A percentile compares a stretch with the other conserved stretches of the same genome.
phyloP scores from a whole-genome alignment of 805 yeast genomes.

The Wickerhamiella bombiphila region DNA sequence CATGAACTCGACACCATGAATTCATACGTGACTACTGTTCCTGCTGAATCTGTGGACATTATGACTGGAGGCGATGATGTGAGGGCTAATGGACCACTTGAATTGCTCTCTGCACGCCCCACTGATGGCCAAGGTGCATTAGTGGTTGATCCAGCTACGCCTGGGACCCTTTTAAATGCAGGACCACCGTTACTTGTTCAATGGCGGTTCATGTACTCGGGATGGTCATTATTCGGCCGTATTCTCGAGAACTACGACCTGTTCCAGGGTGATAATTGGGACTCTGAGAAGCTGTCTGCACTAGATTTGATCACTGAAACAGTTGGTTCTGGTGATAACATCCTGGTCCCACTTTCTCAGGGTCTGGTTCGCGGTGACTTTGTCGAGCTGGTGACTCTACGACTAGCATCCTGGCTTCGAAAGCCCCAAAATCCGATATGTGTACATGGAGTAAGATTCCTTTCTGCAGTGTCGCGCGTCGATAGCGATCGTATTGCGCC shows the following conservation, averaged over 20 bases:
- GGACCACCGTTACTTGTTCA: conserved; percentile 33
- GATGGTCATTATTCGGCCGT: conserved; percentile 79
- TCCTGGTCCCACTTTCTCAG: conserved; percentile 29
- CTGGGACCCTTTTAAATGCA: conserved; percentile 43
- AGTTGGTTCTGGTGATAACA: conserved; percentile 30
- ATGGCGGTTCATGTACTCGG: conserved; percentile 61
- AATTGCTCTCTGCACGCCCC: conserved; percentile 43
- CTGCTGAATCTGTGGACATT: background rate
- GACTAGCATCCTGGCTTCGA: conserved; percentile 40
- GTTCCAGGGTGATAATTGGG: conserved; percentile 17
- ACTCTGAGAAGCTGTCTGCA: conserved; percentile 33
- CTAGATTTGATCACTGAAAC: conserved; percentile 35
- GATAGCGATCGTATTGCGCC: conserved; percentile 33
- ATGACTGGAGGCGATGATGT: background rate
- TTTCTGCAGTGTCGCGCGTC: conserved; percentile 33
- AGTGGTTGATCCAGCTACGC: conserved; percentile 41
- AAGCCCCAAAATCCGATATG: background rate
- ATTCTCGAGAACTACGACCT: conserved; percentile 45
- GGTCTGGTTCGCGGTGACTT: conserved; percentile 41
- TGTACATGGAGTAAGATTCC: conserved; percentile 24
- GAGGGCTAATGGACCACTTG: background rate
- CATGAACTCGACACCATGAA: conserved; percentile 29
- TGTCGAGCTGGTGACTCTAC: conserved; percentile 43
- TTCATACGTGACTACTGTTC: background rate
- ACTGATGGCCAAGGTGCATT: conserved; percentile 30